Conservation (phyloP, 495 filamentous ascomycete genomes). For the Choiromyces venosus region DNA sequence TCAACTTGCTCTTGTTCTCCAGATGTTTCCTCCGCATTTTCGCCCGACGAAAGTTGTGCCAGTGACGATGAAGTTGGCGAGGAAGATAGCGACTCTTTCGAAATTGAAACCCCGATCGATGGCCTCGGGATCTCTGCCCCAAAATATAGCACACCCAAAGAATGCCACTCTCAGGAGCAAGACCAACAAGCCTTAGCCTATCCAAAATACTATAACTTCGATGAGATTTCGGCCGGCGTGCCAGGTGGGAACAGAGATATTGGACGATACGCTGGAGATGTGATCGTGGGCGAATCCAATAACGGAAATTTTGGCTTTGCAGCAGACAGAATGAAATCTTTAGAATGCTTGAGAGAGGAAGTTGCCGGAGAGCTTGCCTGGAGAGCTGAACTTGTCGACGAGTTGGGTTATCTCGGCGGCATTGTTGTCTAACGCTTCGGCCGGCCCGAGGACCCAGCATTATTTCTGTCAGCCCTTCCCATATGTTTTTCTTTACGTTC, state of each 20-base stretch:
- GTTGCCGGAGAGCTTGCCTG: constrained; percentile 38
- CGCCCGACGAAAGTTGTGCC: constrained; percentile 29
- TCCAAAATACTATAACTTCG: constrained; percentile 38
- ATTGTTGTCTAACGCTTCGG: constrained; percentile 31
- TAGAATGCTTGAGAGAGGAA: constrained; percentile 38
- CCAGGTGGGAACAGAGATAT: constrained; percentile 38
- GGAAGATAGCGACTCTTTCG: constrained; percentile 27
- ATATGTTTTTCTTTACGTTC: not conserved
- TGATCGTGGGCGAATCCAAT: constrained; percentile 28
- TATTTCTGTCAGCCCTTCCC: not conserved
- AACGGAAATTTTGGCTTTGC: constrained; percentile 5
- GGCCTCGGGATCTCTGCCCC: constrained; percentile 31
- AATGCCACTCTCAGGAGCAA: constrained; percentile 10
- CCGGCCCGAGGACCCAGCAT: not conserved
- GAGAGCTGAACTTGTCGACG: constrained; percentile 33
- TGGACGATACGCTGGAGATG: constrained; percentile 37
- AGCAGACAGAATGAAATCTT: constrained; percentile 16
- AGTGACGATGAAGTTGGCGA: constrained; percentile 23
- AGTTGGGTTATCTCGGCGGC: constrained; percentile 37
- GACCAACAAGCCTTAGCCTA: constrained; percentile 14
- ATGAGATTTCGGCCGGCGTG: constrained; percentile 29
- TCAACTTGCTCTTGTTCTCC: constrained; percentile 26
- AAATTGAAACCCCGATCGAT: constrained; percentile 32
- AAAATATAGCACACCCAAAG: not conserved
- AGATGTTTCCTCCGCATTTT: constrained; percentile 28